Base-by-base conservation (phyloP, 768 basidiomycete species). In the Pilatotrama ljubarskyi region DNA sequence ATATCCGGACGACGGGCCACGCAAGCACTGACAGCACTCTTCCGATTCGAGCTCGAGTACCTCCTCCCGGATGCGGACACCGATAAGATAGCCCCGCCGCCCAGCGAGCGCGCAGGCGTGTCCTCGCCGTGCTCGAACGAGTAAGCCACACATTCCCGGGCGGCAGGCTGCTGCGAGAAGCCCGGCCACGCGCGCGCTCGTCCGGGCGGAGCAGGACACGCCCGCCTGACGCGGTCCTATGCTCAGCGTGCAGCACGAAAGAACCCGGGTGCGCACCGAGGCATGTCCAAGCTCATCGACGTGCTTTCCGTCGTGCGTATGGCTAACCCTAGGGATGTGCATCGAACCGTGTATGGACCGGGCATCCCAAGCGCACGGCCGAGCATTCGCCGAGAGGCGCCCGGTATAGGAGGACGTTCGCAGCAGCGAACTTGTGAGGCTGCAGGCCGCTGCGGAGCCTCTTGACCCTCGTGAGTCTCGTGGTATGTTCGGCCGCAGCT, bases 311-410 rank as follows among this genome's bases (percentile, higher is more conserved):
- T 10, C 29, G 29, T 32, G 29, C 29, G 29, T 32, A 32, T 4
- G 5, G 29, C 29, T 5, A 32, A 32, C 29, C 29, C 29, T 32
- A 32, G 29, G 29, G 29, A 32, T 32, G 29, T 32, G 29, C 29
- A 32, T 26, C 40, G 26, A 35, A 17, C 56, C 56, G 32, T 22
- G 41, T 58, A 51, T 52, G 43, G 58, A 25, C 37, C 24, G 56
- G 35, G 50, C 32, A 46, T 46, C 44, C 56, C 56, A 53, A 41
- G 37, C 44, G 20, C 46, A 38, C 52, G 10, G 29, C 59, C 59
- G 59, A 60, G 52, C 44, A 60, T 60, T 60, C 52, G 46, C 59
- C 59, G 59, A 22, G 46, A 49, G 50, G 46, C 51, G 59, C 38
- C 51, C 25, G 36, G 49, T 54, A 24, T 18, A 37, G 58, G 9